Conservation (phyloP, 768 basidiomycete species). For the Russula foetens region DNA sequence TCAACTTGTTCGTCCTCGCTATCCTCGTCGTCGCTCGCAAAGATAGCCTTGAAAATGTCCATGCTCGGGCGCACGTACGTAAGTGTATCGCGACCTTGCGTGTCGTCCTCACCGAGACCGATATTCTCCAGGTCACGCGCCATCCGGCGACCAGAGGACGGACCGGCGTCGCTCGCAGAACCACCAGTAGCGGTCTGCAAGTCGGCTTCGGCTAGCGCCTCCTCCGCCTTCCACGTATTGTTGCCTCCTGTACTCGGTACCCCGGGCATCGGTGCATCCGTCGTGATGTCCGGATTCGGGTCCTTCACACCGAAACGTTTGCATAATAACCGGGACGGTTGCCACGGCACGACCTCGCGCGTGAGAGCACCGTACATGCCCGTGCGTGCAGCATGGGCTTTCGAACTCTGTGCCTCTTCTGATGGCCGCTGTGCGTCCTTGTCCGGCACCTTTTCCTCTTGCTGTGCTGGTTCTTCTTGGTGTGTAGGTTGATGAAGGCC, state of each 20-base stretch:
- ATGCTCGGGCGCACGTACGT: conserved; percentile 84
- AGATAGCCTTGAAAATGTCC: conserved; percentile 97
- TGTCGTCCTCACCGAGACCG: conserved; percentile 88
- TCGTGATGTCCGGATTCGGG: conserved; percentile 53
- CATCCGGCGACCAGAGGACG: conserved; percentile 7
- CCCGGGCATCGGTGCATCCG: conserved; percentile 25
- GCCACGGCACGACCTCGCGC: conserved; percentile 64
- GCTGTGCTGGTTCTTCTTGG: conserved; percentile 32
- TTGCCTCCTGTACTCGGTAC: background rate
- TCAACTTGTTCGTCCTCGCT: conserved; percentile 58
- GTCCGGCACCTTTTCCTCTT: conserved; percentile 34
- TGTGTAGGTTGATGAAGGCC: conserved; percentile 43
- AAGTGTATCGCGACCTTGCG: conserved; percentile 79
- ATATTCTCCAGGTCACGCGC: conserved; percentile 66
- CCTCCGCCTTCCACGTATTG: conserved; percentile 16
- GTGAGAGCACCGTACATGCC: conserved; percentile 92
- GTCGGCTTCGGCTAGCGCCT: conserved; percentile 16
- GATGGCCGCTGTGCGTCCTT: conserved; percentile 36
- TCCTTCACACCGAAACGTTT: conserved; percentile 92
- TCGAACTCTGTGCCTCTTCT: conserved; percentile 60
- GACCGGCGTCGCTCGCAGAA: background rate
- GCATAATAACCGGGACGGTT: conserved; percentile 79
- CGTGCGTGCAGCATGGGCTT: conserved; percentile 69
- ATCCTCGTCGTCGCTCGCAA: conserved; percentile 90
- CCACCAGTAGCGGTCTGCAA: conserved; percentile 10